These are phyloP conservation scores for Yarrowia divulgata DNA, from an alignment of 805 yeast species.

Conservation along the genomic window DNA sequence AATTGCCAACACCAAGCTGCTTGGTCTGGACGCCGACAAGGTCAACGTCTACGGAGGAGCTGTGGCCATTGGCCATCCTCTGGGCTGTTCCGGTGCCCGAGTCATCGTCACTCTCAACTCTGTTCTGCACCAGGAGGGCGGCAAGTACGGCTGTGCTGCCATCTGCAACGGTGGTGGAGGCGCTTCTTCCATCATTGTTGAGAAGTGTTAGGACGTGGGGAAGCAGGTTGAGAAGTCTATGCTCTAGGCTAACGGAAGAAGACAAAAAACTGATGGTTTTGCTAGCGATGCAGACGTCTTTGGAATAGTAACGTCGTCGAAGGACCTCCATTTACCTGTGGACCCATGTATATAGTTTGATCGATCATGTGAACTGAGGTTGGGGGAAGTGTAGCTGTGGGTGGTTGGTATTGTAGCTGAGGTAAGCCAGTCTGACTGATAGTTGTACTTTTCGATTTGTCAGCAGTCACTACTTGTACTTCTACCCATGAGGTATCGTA, in stretches of 20 bases:
- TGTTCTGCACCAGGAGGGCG: conserved; percentile 82
- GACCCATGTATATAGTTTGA: conserved; percentile 37
- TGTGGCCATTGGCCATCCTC: conserved; percentile 93
- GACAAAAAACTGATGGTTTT: conserved; percentile 4
- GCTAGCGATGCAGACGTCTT: conserved; percentile 8
- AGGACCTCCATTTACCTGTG: conserved; percentile 19
- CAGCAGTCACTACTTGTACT: too few relatives aligned
- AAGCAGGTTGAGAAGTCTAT: conserved; percentile 28
- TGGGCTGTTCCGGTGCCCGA: conserved; percentile 95
- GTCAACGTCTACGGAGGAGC: conserved; percentile 95
- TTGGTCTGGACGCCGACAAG: conserved; percentile 68
- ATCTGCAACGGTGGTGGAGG: conserved; percentile 99
- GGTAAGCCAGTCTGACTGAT: too few relatives aligned
- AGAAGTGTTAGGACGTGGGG: conserved; percentile 47
- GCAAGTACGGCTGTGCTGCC: conserved; percentile 92
- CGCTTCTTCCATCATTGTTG: conserved; percentile 90
- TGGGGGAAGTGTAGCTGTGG: background rate
- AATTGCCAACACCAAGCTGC: conserved; percentile 79
- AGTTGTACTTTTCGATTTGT: too few relatives aligned
- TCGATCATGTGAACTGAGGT: conserved; percentile 1
- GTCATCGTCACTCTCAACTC: conserved; percentile 84
- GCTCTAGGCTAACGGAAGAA: background rate
- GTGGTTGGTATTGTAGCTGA: background rate
- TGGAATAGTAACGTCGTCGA: background rate
- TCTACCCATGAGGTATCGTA: too few relatives aligned